Conservation (phyloP, 1,284 basidiomycete species). For the Singerocomus rubriflavus region DNA sequence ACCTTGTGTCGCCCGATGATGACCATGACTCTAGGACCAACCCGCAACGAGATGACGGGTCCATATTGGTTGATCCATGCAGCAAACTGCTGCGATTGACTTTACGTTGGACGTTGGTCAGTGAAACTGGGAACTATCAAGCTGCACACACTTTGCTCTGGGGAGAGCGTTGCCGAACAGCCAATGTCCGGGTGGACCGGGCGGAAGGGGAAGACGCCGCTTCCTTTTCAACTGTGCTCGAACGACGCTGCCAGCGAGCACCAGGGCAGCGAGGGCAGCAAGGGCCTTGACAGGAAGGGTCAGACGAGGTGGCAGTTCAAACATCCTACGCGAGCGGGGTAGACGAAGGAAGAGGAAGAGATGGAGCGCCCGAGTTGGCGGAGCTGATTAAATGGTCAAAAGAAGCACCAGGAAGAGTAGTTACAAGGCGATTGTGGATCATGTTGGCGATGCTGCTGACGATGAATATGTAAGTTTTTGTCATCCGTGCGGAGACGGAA, state of each 20-base stretch:
- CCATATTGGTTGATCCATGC: constrained; percentile 39
- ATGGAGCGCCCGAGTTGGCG: not conserved
- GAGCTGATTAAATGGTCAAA: constrained; percentile 10
- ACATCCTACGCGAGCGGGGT: constrained; percentile 4
- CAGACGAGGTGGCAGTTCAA: constrained; percentile 1
- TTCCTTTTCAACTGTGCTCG: constrained; percentile 7
- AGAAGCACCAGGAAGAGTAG: not conserved
- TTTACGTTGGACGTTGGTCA: constrained; percentile 8
- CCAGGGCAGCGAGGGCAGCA: constrained; percentile 15
- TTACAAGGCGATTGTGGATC: too few relatives aligned
- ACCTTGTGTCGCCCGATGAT: constrained; percentile 39
- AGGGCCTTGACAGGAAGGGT: constrained; percentile 17
- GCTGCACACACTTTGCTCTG: constrained; percentile 22
- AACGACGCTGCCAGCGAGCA: constrained; percentile 16
- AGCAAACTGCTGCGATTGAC: constrained; percentile 34
- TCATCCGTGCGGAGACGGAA: not conserved
- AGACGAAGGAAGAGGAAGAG: not conserved
- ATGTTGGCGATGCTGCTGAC: not conserved
- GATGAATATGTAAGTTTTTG: not conserved
- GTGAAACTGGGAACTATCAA: not conserved
- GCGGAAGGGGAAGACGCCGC: constrained; percentile 26
- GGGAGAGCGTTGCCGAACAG: constrained; percentile 30
- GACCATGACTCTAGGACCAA: constrained; percentile 30
- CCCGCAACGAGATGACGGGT: constrained; percentile 35
- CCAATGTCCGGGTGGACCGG: constrained; percentile 34